Conservation (phyloP, 1,284 basidiomycete genomes). For the Leccinum griseonigrum region DNA sequence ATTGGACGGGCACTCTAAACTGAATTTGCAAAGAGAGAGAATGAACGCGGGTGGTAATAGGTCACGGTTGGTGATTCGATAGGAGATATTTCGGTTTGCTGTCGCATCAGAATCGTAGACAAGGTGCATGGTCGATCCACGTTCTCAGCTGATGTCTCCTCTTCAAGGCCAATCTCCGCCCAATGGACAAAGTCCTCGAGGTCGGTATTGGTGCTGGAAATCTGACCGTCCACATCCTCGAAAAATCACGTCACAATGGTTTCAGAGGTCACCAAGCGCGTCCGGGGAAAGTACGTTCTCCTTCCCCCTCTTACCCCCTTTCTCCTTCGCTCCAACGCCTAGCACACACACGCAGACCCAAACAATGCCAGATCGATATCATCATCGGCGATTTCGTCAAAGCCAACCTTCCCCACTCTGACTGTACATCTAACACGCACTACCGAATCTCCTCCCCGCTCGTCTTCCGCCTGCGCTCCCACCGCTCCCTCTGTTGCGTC, state of each 20-base stretch:
- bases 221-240: constrained; percentile 90
- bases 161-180: constrained; percentile 83
- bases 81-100: not conserved
- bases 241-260: constrained; percentile 95
- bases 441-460: constrained; percentile 99
- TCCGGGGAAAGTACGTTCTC: constrained; percentile 84
- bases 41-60: too few species aligned
- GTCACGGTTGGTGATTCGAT: too few species aligned
- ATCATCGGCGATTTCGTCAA: constrained; percentile 98
- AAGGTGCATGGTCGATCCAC: constrained; percentile 39
- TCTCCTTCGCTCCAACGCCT: not conserved
- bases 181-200: constrained; percentile 95
- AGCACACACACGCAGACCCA: constrained; percentile 59
- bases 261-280: constrained; percentile 94
- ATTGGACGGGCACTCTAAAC: too few species aligned
- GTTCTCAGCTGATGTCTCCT: constrained; percentile 3
- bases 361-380: constrained; percentile 92
- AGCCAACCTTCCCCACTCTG: constrained; percentile 94
- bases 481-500: constrained; percentile 90
- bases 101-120: constrained; percentile 66
- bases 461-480: constrained; percentile 95
- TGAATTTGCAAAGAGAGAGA: too few species aligned
- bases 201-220: constrained; percentile 99
- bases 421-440: constrained; percentile 98
- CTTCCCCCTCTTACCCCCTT: not conserved